These are phyloP conservation scores for Trifolium pratense DNA, from an alignment of 306 rosid genomes.

Conservation along the genomic window DNA sequence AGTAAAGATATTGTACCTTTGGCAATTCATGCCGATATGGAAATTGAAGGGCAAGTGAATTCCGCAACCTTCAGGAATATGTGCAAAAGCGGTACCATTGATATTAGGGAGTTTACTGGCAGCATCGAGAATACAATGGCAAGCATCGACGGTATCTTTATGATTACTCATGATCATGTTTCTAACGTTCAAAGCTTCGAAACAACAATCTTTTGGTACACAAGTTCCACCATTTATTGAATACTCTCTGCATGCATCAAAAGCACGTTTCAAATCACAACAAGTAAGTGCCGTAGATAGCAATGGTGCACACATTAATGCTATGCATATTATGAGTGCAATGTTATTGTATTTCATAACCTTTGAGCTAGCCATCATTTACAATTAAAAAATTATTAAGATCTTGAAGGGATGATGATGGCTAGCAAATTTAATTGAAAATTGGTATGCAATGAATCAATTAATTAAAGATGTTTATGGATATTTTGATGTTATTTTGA, in stretches of 20 bases:
- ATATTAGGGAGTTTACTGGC: neutral
- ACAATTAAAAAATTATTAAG: neutral
- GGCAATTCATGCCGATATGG: slow-evolving; percentile 48
- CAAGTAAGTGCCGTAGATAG: slow-evolving; percentile 38
- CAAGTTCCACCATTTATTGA: slow-evolving; percentile 8
- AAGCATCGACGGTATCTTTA: slow-evolving; percentile 29
- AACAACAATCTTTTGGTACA: slow-evolving; percentile 40
- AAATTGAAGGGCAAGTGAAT: slow-evolving; percentile 50
- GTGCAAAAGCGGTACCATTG: slow-evolving; percentile 12
- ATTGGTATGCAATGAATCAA: neutral
- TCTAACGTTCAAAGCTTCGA: neutral
- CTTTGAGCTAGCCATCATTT: slow-evolving; percentile 33
- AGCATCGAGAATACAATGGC: slow-evolving; percentile 48
- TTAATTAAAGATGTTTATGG: neutral
- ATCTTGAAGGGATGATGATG: neutral
- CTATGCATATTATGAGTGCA: slow-evolving; percentile 29
- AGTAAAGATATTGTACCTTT: slow-evolving; percentile 15
- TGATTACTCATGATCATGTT: neutral
- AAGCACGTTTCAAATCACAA: neutral
- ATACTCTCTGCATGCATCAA: slow-evolving; percentile 29
- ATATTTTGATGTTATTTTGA: neutral
- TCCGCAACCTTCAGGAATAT: slow-evolving; percentile 47
- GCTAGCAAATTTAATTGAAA: neutral
- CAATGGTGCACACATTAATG: neutral
- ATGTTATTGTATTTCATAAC: slow-evolving; percentile 2